Evolutionary conservation across 352 stramenopile genomes (phyloP).

Genomic region (Bremia lactucae): DNA sequence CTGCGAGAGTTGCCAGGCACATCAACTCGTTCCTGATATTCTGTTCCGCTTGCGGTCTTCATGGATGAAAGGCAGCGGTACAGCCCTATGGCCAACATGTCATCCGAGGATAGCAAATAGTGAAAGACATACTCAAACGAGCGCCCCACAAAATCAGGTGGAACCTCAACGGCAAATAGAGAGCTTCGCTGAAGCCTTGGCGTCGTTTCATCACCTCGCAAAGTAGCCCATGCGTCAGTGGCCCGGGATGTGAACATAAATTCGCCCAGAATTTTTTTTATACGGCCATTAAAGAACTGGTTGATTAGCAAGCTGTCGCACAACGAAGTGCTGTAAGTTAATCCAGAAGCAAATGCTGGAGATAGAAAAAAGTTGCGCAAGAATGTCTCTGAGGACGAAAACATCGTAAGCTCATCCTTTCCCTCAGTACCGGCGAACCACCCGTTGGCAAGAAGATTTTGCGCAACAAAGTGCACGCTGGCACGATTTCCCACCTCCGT

Average conservation of each 20-base stretch:
- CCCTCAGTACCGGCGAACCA: slow-evolving; percentile 42
- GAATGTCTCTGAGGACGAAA: slow-evolving; percentile 44
- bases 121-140: slow-evolving; percentile 79
- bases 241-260: slow-evolving; percentile 80
- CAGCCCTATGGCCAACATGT: slow-evolving; percentile 63
- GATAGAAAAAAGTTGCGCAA: slow-evolving; percentile 74
- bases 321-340: slow-evolving; percentile 78
- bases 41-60: slow-evolving; percentile 1
- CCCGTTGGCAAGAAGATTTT: slow-evolving; percentile 54
- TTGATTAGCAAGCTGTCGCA: slow-evolving; percentile 84
- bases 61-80: slow-evolving; percentile 68
- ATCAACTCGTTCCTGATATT: slow-evolving; percentile 32
- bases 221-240: slow-evolving; percentile 25
- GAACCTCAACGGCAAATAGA: slow-evolving; percentile 72
- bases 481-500: slow-evolving; percentile 70
- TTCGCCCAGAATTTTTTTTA: slow-evolving; percentile 80
- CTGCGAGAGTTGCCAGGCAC: slow-evolving; percentile 50
- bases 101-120: slow-evolving; percentile 68
- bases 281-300: slow-evolving; percentile 81
- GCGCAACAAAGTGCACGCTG: slow-evolving; percentile 77
- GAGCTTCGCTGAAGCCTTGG: slow-evolving; percentile 52
- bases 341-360: slow-evolving; percentile 65
- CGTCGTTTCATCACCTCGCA: slow-evolving; percentile 27
- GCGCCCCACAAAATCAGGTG: slow-evolving; percentile 68
- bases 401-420: slow-evolving; percentile 25